These are phyloP conservation scores for Penicillium canariense DNA, from an alignment of 495 filamentous ascomycete species.

Conservation along the genomic window DNA sequence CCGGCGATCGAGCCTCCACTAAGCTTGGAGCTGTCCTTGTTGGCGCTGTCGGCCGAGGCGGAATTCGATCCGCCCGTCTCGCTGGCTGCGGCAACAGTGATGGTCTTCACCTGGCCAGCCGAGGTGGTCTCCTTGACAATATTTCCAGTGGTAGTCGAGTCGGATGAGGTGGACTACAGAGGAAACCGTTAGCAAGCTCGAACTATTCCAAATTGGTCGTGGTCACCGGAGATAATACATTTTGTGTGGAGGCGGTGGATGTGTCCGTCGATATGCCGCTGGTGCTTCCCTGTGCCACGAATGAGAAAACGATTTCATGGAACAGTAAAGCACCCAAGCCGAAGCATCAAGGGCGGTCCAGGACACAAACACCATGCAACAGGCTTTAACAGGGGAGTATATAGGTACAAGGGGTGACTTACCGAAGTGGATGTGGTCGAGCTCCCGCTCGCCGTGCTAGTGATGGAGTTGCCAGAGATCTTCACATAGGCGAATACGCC, in stretches of 20 bases:
- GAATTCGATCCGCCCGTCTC: constrained; percentile 25
- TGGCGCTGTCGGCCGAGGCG: constrained; percentile 7
- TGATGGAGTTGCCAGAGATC: constrained; percentile 24
- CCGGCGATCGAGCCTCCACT: constrained; percentile 45
- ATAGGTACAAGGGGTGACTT: background rate
- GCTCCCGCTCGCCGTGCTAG: constrained; percentile 36
- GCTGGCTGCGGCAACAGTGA: constrained; percentile 47
- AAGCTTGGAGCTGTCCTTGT: constrained; percentile 21
- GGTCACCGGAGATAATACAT: constrained; percentile 12
- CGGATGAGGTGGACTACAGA: constrained; percentile 15
- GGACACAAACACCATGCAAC: constrained; percentile 8
- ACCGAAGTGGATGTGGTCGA: constrained; percentile 28
- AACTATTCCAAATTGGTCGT: background rate
- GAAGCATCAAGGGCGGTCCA: constrained; percentile 2
- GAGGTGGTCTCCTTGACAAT: constrained; percentile 47
- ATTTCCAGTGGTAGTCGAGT: constrained; percentile 34
- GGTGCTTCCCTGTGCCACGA: constrained; percentile 21
- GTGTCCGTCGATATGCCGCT: constrained; percentile 13
- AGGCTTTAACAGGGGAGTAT: background rate
- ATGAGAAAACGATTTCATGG: constrained; percentile 21
- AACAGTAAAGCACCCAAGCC: constrained; percentile 10
- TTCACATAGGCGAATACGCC: constrained; percentile 60
- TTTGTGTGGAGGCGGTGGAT: constrained; percentile 8
- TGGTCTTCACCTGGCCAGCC: constrained; percentile 46
- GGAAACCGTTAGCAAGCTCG: constrained; percentile 19